phyloP scores from a whole-genome alignment of 139 green algal genomes.

The Coelastrella sp. region DNA sequence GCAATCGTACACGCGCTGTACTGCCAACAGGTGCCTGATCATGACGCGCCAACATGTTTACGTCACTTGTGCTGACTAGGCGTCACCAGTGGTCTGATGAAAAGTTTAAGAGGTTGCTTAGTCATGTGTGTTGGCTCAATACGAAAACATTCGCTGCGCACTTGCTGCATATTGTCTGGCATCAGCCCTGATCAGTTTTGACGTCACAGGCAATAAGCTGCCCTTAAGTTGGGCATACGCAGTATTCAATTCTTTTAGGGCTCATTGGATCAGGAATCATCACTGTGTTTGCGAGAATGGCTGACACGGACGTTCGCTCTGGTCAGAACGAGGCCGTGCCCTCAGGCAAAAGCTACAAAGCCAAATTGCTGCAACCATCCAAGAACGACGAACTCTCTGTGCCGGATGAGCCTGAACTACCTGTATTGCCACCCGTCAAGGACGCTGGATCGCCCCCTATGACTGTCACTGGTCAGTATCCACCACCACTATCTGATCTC shows the following conservation, averaged over 20 bases:
- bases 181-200: no score
- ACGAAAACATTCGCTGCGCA: background rate
- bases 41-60: background rate
- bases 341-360: slow-evolving; percentile 25
- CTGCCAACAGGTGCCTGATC: no score
- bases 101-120: background rate
- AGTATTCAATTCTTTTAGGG: background rate
- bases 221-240: background rate
- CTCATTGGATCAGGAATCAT: background rate
- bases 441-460: slow-evolving; percentile 26
- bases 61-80: background rate
- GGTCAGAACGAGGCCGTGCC: background rate
- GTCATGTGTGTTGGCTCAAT: background rate
- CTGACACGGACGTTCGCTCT: background rate
- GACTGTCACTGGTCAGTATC: background rate
- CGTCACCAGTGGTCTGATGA: background rate
- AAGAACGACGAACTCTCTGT: slow-evolving; percentile 23
- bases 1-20: no score
- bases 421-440: slow-evolving; percentile 11
- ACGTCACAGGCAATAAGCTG: no score
- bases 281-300: background rate
- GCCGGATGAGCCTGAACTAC: background rate
- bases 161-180: background rate
- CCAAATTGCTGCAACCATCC: slow-evolving; percentile 15
- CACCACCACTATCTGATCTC: background rate